phyloP scores from a whole-genome alignment of 305 asterid genomes.

The Stenogyne calaminthoides region DNA sequence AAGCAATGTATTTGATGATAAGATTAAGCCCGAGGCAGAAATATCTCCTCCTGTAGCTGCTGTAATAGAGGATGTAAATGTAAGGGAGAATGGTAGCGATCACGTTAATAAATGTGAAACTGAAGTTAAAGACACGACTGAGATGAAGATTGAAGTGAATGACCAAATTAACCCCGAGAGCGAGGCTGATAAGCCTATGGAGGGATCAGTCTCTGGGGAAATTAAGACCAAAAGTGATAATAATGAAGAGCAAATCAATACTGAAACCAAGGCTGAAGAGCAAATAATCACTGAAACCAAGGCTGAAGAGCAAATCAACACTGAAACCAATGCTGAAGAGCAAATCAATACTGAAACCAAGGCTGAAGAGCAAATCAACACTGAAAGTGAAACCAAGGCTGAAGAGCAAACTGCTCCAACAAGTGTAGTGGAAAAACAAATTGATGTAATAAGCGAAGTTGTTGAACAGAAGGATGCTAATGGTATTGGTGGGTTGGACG shows the following conservation, averaged over 20 bases:
- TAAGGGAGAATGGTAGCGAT: constrained; percentile 33
- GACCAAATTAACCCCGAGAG: constrained; percentile 35
- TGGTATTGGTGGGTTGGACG: constrained; percentile 33
- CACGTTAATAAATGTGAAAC: constrained; percentile 28
- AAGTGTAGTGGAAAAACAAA: constrained; percentile 35
- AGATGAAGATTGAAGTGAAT: constrained; percentile 30
- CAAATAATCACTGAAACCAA: background rate
- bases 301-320: constrained; percentile 22
- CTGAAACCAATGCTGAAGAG: constrained; percentile 25
- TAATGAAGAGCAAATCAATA: constrained; percentile 31
- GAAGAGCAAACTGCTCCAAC: constrained; percentile 34
- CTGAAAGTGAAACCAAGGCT: constrained; percentile 22
- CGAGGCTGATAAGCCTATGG: constrained; percentile 28
- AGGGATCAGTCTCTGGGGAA: constrained; percentile 19
- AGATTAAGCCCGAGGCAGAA: constrained; percentile 38
- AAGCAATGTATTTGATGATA: constrained; percentile 30
- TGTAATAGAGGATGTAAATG: constrained; percentile 31
- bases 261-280: constrained; percentile 28
- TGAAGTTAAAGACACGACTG: constrained; percentile 29
- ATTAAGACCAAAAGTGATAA: background rate
- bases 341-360: constrained; percentile 13
- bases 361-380: constrained; percentile 24
- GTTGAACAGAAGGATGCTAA: constrained; percentile 29
- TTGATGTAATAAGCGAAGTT: constrained; percentile 30
- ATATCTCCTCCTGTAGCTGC: constrained; percentile 32